These are phyloP conservation scores for Neurospora sp. DNA, from an alignment of 495 filamentous ascomycete genomes.

Conservation along the genomic window DNA sequence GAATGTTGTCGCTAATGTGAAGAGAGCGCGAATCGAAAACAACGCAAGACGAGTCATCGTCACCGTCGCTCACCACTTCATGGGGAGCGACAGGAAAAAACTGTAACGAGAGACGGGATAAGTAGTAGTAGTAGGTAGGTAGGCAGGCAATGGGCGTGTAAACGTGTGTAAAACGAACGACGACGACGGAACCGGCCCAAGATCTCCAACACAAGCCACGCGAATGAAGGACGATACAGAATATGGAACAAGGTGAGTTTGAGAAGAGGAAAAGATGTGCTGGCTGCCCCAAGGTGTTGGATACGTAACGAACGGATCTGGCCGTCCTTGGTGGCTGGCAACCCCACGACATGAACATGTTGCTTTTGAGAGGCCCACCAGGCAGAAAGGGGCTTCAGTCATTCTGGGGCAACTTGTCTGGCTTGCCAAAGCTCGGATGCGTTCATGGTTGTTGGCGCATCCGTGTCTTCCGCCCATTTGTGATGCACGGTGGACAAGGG, in stretches of 20 bases:
- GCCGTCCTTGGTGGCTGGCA: conserved; percentile 9
- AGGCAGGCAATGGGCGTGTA: not conserved
- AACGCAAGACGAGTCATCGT: conserved; percentile 24
- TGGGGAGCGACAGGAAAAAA: conserved; percentile 20
- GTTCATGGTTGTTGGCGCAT: conserved; percentile 1
- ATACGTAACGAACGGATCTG: conserved; percentile 10
- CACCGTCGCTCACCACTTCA: conserved; percentile 21
- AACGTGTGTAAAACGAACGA: conserved; percentile 6
- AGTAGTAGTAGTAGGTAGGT: not conserved
- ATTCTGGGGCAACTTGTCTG: conserved; percentile 1
- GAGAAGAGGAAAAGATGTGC: conserved; percentile 13
- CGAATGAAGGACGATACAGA: conserved; percentile 15
- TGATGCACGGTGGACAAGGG: conserved; percentile 3
- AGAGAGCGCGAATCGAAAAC: conserved; percentile 15
- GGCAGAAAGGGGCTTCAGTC: conserved; percentile 10
- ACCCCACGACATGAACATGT: conserved; percentile 9
- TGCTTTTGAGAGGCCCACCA: conserved; percentile 7
- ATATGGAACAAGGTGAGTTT: conserved; percentile 8
- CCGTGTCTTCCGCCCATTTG: conserved; percentile 8
- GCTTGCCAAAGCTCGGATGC: conserved; percentile 5
- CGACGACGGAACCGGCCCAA: conserved; percentile 9
- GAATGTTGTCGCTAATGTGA: conserved; percentile 15
- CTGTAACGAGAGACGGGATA: conserved; percentile 17
- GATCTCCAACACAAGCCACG: conserved; percentile 13
- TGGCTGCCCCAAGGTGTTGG: conserved; percentile 2